Conservation (phyloP, 768 basidiomycete genomes). For the Boletus insuetus region DNA sequence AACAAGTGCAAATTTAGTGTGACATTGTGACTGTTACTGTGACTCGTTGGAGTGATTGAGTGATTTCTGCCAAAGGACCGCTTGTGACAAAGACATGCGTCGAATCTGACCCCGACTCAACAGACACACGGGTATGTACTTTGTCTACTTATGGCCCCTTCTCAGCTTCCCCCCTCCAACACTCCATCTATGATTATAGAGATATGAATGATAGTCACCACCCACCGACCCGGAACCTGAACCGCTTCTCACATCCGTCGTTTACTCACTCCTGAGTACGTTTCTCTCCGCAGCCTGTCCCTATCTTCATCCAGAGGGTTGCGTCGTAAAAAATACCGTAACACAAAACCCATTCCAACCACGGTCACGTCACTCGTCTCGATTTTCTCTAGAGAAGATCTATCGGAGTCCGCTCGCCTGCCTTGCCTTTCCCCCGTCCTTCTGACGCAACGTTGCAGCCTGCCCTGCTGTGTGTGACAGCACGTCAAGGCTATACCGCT, state of each 20-base stretch:
- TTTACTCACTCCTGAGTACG: too few species aligned
- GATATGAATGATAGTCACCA: too few species aligned
- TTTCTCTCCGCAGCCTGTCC: too few species aligned
- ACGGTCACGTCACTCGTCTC: neutral
- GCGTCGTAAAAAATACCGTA: too few species aligned
- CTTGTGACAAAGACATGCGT: neutral
- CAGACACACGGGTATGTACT: neutral
- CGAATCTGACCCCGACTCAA: too few species aligned
- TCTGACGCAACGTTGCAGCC: constrained; percentile 17
- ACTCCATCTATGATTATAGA: too few species aligned
- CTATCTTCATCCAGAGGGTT: too few species aligned
- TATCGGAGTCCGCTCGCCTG: neutral
- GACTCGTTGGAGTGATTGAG: constrained; percentile 16
- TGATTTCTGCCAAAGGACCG: constrained; percentile 33
- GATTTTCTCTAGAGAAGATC: constrained; percentile 14
- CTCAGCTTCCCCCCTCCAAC: too few species aligned
- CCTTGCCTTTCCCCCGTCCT: neutral
- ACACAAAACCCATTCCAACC: neutral
- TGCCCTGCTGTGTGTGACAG: constrained; percentile 23
- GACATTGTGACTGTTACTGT: constrained; percentile 10
- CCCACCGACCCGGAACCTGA: too few species aligned
- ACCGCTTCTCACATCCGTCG: too few species aligned
- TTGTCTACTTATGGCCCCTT: neutral
- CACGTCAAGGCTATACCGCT: constrained; percentile 23
- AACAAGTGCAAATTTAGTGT: constrained; percentile 21